Evolutionary conservation across 2,329 filamentous ascomycete genomes (phyloP).

Genomic region (Aquanectria penicillioides): DNA sequence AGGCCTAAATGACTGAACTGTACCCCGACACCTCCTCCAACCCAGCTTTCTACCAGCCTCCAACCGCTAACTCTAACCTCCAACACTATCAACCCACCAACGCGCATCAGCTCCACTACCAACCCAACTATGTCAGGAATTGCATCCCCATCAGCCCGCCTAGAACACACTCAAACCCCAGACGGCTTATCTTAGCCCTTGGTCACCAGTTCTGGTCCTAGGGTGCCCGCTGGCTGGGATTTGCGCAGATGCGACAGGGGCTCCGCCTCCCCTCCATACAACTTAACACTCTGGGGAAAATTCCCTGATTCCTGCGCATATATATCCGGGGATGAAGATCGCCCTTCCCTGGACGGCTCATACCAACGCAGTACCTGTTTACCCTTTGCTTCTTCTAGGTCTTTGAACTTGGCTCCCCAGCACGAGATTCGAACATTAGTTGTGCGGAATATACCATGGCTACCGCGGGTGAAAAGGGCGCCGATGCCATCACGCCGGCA

Average conservation of each 20-base stretch:
- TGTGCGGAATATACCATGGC: constrained; percentile 9
- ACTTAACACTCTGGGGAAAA: background rate
- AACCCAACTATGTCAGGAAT: background rate
- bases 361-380: background rate
- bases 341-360: background rate
- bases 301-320: background rate
- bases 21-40: too few species aligned
- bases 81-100: too few species aligned
- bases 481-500: constrained; percentile 20
- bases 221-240: background rate
- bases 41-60: too few species aligned
- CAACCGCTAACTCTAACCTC: too few species aligned
- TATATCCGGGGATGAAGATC: background rate
- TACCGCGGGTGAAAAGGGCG: constrained; percentile 11
- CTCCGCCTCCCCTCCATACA: too few species aligned
- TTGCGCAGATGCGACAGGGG: too few species aligned
- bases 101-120: too few species aligned
- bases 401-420: too few species aligned
- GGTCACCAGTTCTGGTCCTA: constrained; percentile 5
- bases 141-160: constrained; percentile 1
- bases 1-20: too few species aligned
- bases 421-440: too few species aligned
- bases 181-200: constrained; percentile 23
- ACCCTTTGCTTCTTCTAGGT: too few species aligned
- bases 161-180: constrained; percentile 15